Evolutionary conservation across 108 stramenopile genomes (phyloP).

Genomic region (Skeletonema costatum): DNA sequence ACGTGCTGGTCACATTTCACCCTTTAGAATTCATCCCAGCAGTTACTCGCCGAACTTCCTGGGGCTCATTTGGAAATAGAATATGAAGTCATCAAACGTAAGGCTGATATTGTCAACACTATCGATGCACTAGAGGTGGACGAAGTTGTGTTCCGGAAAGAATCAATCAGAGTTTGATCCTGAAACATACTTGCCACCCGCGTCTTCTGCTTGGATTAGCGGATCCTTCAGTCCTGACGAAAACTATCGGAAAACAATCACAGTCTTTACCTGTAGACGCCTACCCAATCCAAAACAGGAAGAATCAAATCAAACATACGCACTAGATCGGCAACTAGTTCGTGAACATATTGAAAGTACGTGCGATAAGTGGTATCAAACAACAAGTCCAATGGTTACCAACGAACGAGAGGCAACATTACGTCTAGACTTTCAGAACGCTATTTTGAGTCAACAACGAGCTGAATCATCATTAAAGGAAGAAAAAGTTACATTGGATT

Average conservation of each 20-base stretch:
- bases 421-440: conserved; percentile 32
- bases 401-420: conserved; percentile 48
- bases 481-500: conserved; percentile 13
- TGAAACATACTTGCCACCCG: neutral
- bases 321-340: conserved; percentile 50
- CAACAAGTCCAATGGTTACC: conserved; percentile 73
- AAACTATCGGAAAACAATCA: conserved; percentile 52
- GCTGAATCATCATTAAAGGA: neutral
- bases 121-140: neutral
- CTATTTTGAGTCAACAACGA: neutral
- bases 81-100: conserved; percentile 57
- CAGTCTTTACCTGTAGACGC: conserved; percentile 57
- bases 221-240: conserved; percentile 54
- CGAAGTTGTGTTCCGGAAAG: neutral
- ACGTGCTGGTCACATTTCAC: conserved; percentile 80
- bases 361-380: conserved; percentile 73
- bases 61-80: conserved; percentile 71
- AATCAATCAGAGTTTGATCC: neutral
- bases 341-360: conserved; percentile 57
- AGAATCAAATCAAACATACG: neutral
- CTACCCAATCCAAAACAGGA: neutral
- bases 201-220: conserved; percentile 46
- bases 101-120: conserved; percentile 54
- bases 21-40: conserved; percentile 54
- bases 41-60: conserved; percentile 62